Evolutionary conservation across 1,284 basidiomycete genomes (phyloP).

Genomic region (Paramarasmius palmivorus): DNA sequence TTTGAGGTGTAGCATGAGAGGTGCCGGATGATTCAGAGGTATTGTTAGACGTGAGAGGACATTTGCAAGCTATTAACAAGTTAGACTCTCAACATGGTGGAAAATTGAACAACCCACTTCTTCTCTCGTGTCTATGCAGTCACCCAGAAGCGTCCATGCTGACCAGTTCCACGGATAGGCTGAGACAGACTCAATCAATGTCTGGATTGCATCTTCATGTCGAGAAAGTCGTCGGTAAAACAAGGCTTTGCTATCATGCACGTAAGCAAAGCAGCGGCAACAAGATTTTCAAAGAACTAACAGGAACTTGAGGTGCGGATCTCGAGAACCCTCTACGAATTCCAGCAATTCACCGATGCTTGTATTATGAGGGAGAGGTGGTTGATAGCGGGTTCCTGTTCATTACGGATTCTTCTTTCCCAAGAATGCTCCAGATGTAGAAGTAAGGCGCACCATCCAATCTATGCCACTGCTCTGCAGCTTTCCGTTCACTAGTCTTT

Average conservation of each 20-base stretch:
- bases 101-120: conserved; percentile 1
- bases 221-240: conserved; percentile 12
- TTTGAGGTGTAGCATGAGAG: conserved; percentile 11
- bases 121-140: conserved; percentile 6
- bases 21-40: conserved; percentile 12
- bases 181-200: conserved; percentile 4
- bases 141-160: conserved; percentile 11
- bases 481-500: conserved; percentile 12
- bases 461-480: conserved; percentile 12
- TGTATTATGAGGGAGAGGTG: conserved; percentile 8
- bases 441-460: conserved; percentile 1
- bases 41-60: conserved; percentile 4
- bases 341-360: conserved; percentile 8
- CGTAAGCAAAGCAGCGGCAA: neutral
- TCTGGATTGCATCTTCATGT: conserved; percentile 10
- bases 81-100: neutral
- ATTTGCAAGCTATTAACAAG: conserved; percentile 7
- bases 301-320: conserved; percentile 15
- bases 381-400: conserved; percentile 10
- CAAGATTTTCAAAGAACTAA: neutral
- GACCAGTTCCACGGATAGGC: conserved; percentile 15
- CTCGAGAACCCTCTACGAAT: conserved; percentile 3
- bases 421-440: neutral
- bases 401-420: neutral
- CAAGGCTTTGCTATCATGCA: conserved; percentile 6